These are phyloP conservation scores for Macrophomina pseudophaseolina DNA, from an alignment of 2,329 filamentous ascomycete genomes.

Conservation along the genomic window DNA sequence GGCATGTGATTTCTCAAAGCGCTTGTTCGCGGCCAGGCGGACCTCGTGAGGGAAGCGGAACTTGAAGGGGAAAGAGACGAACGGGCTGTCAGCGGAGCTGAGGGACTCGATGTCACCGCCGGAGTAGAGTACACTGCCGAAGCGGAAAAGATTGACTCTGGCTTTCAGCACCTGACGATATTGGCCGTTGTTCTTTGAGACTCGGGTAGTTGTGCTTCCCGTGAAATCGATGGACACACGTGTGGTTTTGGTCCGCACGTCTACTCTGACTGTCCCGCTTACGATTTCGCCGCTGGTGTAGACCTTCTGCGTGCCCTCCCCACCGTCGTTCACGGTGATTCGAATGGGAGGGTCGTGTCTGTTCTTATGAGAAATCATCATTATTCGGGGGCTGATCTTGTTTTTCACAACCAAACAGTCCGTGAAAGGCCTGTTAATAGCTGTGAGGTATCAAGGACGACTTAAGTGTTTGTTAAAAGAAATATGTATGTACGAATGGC, in stretches of 20 bases:
- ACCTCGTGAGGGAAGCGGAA: conserved; percentile 34
- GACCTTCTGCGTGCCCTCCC: background rate
- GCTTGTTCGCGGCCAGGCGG: conserved; percentile 1
- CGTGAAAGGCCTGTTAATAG: too few species aligned
- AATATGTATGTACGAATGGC: too few species aligned
- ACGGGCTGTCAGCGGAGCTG: background rate
- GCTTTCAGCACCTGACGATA: background rate
- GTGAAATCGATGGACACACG: background rate
- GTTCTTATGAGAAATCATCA: background rate
- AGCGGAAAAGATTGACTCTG: background rate
- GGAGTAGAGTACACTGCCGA: background rate
- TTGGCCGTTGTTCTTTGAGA: background rate
- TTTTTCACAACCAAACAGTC: too few species aligned
- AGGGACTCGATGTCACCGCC: background rate
- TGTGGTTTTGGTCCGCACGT: background rate
- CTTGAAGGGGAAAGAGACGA: conserved; percentile 33
- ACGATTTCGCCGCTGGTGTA: background rate
- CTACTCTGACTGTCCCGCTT: background rate
- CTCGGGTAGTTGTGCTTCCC: background rate
- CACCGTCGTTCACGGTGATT: background rate
- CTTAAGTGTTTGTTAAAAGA: too few species aligned
- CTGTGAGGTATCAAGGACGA: too few species aligned
- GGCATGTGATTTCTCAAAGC: conserved; percentile 16
- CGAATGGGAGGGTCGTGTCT: background rate
- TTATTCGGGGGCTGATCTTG: too few species aligned